These are phyloP conservation scores for Bremia lactucae DNA, from an alignment of 352 stramenopile species.

Conservation along the genomic window DNA sequence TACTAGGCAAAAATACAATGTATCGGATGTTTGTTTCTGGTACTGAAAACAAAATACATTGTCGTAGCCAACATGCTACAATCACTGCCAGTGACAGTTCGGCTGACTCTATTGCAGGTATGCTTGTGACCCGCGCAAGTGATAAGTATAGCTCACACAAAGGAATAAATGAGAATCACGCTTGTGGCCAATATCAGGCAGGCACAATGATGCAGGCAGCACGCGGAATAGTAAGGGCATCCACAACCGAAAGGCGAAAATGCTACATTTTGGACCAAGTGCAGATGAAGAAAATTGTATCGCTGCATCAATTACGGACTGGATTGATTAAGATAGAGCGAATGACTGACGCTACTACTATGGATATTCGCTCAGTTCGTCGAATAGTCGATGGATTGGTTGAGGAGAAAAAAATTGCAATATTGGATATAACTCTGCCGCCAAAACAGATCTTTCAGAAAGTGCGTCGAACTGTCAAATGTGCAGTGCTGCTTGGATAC, in stretches of 20 bases:
- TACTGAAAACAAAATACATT: background rate
- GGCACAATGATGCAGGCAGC: conserved; percentile 48
- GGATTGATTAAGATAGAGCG: conserved; percentile 44
- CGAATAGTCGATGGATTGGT: conserved; percentile 59
- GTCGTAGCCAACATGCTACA: background rate
- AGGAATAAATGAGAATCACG: conserved; percentile 4
- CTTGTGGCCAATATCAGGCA: conserved; percentile 21
- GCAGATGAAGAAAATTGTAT: conserved; percentile 50
- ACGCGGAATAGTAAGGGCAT: conserved; percentile 37
- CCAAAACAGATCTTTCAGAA: conserved; percentile 62
- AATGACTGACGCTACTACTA: conserved; percentile 21
- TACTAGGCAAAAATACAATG: conserved; percentile 71
- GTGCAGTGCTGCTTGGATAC: conserved; percentile 44
- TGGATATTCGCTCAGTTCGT: conserved; percentile 60
- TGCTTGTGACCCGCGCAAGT: conserved; percentile 17
- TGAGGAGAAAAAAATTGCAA: conserved; percentile 30
- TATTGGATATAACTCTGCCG: conserved; percentile 57
- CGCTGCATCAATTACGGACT: conserved; percentile 50
- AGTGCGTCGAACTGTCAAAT: conserved; percentile 48
- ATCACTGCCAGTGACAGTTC: conserved; percentile 1
- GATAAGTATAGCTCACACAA: conserved; percentile 23
- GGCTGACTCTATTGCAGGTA: conserved; percentile 6
- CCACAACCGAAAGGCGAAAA: conserved; percentile 38
- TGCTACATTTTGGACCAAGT: conserved; percentile 52
- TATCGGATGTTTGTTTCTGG: conserved; percentile 71